These are phyloP conservation scores for Viola odorata DNA, from an alignment of 345 rosid species.

Conservation along the genomic window DNA sequence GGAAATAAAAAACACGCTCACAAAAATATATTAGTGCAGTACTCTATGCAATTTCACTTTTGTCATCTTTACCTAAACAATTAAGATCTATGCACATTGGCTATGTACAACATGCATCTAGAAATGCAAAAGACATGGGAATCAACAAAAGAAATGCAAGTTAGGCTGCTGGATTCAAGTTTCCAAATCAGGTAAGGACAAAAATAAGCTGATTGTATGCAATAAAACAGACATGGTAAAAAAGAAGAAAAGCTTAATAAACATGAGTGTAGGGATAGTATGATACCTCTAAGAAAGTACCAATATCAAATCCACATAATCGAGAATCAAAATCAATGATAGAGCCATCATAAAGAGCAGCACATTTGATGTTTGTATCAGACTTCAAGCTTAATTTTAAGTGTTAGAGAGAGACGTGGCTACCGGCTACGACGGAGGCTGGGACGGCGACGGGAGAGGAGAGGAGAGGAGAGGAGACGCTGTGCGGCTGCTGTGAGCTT, in stretches of 20 bases:
- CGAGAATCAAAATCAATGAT: slow-evolving; percentile 69
- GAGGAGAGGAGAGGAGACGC: too few relatives aligned
- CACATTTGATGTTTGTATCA: slow-evolving; percentile 43
- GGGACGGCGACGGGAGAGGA: too few relatives aligned
- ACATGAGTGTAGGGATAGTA: background rate
- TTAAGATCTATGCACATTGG: too few relatives aligned
- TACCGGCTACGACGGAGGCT: too few relatives aligned
- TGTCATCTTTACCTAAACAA: too few relatives aligned
- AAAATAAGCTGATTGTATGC: background rate
- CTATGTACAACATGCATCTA: too few relatives aligned
- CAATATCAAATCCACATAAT: slow-evolving; percentile 61
- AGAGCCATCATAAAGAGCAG: slow-evolving; percentile 81
- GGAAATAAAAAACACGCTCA: too few relatives aligned
- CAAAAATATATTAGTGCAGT: too few relatives aligned
- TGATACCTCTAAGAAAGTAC: slow-evolving; percentile 87
- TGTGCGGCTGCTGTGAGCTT: too few relatives aligned
- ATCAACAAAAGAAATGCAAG: background rate
- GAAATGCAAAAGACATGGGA: too few relatives aligned
- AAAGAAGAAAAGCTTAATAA: background rate
- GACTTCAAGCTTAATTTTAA: slow-evolving; percentile 49
- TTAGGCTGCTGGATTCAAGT: background rate
- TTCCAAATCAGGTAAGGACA: background rate
- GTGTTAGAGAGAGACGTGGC: too few relatives aligned
- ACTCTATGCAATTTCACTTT: too few relatives aligned
- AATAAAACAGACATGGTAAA: background rate